Evolutionary conservation across 768 basidiomycete genomes (phyloP), one percentile per base, ranked within the genome.

Genomic region (Crucibulum laeve): DNA sequence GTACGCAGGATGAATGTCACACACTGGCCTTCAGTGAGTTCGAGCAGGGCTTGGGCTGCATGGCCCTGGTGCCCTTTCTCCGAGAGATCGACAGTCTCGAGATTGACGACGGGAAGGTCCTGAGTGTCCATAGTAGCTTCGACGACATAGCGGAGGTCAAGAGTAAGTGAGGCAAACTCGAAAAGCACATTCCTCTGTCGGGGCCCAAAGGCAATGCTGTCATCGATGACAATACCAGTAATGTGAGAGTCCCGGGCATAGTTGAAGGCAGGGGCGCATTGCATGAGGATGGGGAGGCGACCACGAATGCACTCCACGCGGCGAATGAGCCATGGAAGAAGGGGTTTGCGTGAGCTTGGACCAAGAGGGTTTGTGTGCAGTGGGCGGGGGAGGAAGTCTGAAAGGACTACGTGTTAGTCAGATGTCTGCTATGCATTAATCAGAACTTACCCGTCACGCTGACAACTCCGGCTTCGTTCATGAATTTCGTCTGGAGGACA

Each of bases 251-350:
- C 76, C 10, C 87, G 76, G 0, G 91, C 93, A 54, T 99, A 99
- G 62, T 96, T 85, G 79, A 99, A 99, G 0, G 93, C 95, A 0
- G 95, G 95, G 0, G 91, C 91, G 54, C 91, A 93, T 67, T 98
- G 90, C 62, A 97, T 75, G 45, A 79, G 73, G 42, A 95, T 70
- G 0, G 89, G 83, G 24, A 96, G 69, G 5, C 59, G 74, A 1
- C 95, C 95, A 14, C 95, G 86, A 51, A 97, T 80, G 46, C 90
- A 86, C 69, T 91, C 90, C 34, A 94, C 79, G 38, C 85, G 82
- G 1, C 91, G 82, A 45, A 91, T 73, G 35, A 94, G 72, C 91
- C 91, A 94, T 18, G 82, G 84, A 2, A 92, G 74, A 4, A 91
- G 69, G 0, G 87, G 85, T 22, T 80, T 79, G 25, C 70, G 69